Conservation (phyloP, 768 basidiomycete species). For the Hysterangium stoloniferum region DNA sequence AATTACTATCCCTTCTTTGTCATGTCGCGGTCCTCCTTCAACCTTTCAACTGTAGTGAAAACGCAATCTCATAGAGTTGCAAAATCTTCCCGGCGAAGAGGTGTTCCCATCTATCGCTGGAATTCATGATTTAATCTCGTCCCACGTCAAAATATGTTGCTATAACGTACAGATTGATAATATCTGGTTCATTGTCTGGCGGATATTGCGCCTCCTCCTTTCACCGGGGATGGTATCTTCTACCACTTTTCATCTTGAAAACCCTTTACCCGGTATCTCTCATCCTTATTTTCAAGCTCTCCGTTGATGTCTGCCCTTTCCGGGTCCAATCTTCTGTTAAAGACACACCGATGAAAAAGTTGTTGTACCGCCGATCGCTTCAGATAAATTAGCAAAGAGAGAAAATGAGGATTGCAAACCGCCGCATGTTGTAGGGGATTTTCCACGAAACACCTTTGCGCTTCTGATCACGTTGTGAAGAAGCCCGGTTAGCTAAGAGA, state of each 20-base stretch:
- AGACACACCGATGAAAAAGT: background rate
- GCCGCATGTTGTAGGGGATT: background rate
- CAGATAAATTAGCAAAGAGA: background rate
- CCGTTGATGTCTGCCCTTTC: background rate
- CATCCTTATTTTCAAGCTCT: background rate
- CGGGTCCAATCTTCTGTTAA: background rate
- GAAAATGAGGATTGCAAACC: background rate
- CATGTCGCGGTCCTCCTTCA: background rate
- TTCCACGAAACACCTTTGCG: background rate
- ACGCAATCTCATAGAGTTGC: background rate
- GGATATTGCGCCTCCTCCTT: constrained; percentile 58
- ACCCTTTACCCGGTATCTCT: background rate
- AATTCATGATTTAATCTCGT: constrained; percentile 7
- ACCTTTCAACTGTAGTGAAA: background rate
- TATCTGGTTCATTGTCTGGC: constrained; percentile 51
- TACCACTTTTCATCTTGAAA: constrained; percentile 26
- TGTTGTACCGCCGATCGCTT: background rate
- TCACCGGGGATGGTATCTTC: constrained; percentile 49
- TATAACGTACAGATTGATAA: constrained; percentile 56
- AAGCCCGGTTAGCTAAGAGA: constrained; percentile 30
- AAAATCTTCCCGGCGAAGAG: constrained; percentile 29
- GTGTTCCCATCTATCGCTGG: constrained; percentile 65
- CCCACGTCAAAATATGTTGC: background rate
- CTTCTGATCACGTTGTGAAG: background rate
- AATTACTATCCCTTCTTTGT: background rate